Evolutionary conservation across 1,284 basidiomycete species (phyloP), one percentile per base, ranked within the genome.

Genomic region (Ganoderma multipileum): DNA sequence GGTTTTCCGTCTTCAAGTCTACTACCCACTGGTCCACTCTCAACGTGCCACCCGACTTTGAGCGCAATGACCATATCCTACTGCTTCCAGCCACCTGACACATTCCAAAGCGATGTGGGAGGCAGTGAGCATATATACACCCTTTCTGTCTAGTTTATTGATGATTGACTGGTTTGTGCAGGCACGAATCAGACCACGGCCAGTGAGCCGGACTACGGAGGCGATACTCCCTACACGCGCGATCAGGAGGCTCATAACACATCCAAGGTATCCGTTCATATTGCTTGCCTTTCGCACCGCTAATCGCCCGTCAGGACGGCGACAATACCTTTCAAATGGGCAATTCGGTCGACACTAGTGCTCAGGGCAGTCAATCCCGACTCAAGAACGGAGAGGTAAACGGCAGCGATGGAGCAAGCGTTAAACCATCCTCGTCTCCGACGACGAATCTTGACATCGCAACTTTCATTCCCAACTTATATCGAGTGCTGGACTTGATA

Each of bases 401-500:
- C 3, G 18, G 6, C 42, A 44, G 7, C 6, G 42, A 44, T 20
- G 42, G 42, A 44, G 16, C 42, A 44, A 3, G 18, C 42, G 18
- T 20, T 20, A 16, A 44, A 44, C 16, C 42, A 44, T 44, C 16
- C 3, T 20, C 18, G 18, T 44, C 42, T 44, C 42, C 3, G 42
- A n/a, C 3, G 42, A n/a, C 20, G 11, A 33, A 33, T 33, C 33
- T 33, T 33, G 33, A 33, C 33, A 33, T 33, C 33, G 33, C 33
- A 33, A 33, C 33, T 20, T 55, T 54, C 2, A 70, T 87, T 70
- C 75, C 76, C 39, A 83, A 83, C 1, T 78, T 87, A 78, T 86
- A 85, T 76, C 80, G 87, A 4, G 81, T 89, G 36, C 78, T 89
- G 18, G 85, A 89, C 66, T 78, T 88, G 5, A 83, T 88, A 64